These are phyloP conservation scores for Tranzscheliella williamsii DNA, from an alignment of 1,284 basidiomycete species.

Conservation along the genomic window DNA sequence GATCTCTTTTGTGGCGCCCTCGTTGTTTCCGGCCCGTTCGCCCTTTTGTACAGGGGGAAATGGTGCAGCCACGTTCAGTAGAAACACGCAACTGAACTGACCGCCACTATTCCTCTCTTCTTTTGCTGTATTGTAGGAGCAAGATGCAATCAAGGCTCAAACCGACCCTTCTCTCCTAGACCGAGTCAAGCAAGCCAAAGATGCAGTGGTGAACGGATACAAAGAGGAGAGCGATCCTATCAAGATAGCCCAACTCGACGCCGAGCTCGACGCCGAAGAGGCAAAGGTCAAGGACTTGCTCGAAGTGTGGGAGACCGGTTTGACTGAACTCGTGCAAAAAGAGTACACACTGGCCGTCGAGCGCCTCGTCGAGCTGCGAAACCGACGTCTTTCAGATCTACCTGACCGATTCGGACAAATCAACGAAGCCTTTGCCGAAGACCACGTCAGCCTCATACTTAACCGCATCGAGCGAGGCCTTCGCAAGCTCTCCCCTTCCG, in stretches of 20 bases:
- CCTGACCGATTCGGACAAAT: constrained; percentile 48
- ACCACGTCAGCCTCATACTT: constrained; percentile 41
- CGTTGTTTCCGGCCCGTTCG: no score
- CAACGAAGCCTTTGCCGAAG: constrained; percentile 49
- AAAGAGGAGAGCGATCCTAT: constrained; percentile 28
- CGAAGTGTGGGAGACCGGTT: constrained; percentile 47
- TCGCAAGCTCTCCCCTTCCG: constrained; percentile 30
- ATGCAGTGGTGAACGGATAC: constrained; percentile 26
- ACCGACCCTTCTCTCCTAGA: constrained; percentile 40
- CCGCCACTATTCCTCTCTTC: constrained; percentile 1
- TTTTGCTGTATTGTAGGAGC: constrained; percentile 5
- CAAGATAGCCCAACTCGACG: constrained; percentile 44
- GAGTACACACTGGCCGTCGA: constrained; percentile 47
- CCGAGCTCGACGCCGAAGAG: constrained; percentile 48
- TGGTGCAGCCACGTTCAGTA: no score
- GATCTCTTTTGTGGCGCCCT: no score
- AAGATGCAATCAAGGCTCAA: constrained; percentile 39
- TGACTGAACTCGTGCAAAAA: constrained; percentile 42
- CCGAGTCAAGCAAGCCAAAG: constrained; percentile 41
- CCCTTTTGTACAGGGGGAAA: no score
- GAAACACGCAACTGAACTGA: no score
- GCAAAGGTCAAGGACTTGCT: constrained; percentile 41
- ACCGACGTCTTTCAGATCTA: constrained; percentile 31
- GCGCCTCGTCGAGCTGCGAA: constrained; percentile 42
- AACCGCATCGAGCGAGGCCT: constrained; percentile 39